Base-by-base conservation (phyloP, 73 alveolate species). In the Effrenium voratum region DNA sequence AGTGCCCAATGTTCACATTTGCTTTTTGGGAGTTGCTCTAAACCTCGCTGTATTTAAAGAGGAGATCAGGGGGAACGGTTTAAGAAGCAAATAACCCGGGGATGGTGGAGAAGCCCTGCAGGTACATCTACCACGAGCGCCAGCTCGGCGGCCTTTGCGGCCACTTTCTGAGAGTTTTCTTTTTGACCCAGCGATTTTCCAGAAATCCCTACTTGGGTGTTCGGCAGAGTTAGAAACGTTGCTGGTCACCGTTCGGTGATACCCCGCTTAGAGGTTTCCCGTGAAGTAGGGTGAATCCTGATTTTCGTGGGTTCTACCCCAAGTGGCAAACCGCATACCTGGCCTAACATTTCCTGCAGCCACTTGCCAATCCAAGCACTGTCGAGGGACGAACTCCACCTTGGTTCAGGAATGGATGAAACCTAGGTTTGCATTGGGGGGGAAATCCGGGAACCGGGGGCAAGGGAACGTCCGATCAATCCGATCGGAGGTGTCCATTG, bases 71-170 rank as follows among this genome's bases (percentile, higher is more conserved):
- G 79, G 34, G 79, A 26, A 5, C 79, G 13, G 38, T 12, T 5
- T 40, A n/a, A 30, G 50, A n/a, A 19, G 30, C 46, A n/a, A 30
- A 30, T 5, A 1, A 1, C 16, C 46, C 28, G 81, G 19, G 50
- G n/a, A 6, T 73, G 34, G 8, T 32, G 34, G 52, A 26, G 30
- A 2, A 1, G 50, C 1, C 19, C 80, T 34, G 19, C 52, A 87
- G 95, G 95, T 87, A 87, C 47, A 63, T 87, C 43, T 87, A 87
- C 68, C 95, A 87, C 45, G 95, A 87, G 43, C 95, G 95, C 6
- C 95, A 87, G 47, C 63, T 87, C 19, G 95, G 95, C 36, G 95
- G 95, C 68, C 81, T 87, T 30, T 87, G 95, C 45, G 95, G 95
- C 47, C 47, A n/a, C 84, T 44, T 5, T 38, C 49, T 59, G 41